Evolutionary conservation across 805 yeast genomes (phyloP).

Genomic region (Cyberlindnera euphorbiae): DNA sequence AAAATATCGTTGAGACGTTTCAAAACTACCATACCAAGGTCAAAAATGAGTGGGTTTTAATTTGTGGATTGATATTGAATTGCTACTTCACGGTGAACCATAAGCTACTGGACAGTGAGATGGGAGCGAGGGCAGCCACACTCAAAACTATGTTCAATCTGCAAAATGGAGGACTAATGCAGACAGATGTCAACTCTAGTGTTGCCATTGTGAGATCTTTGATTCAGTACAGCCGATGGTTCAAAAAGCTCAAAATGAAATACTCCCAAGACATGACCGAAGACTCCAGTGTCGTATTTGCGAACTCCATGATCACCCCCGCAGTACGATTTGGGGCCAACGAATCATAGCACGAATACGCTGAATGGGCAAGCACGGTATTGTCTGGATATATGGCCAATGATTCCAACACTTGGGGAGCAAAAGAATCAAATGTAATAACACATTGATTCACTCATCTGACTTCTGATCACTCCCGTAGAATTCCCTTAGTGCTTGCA

Average conservation of each 20-base stretch:
- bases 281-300: conserved; percentile 1
- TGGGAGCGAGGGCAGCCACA: conserved; percentile 46
- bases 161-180: conserved; percentile 49
- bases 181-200: conserved; percentile 49
- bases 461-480: too few relatives aligned
- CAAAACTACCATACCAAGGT: conserved; percentile 46
- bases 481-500: too few relatives aligned
- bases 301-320: conserved; percentile 30
- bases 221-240: conserved; percentile 59
- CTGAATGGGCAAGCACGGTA: conserved; percentile 3
- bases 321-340: conserved; percentile 20
- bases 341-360: not conserved
- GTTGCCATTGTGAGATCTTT: conserved; percentile 48
- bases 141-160: conserved; percentile 45
- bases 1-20: conserved; percentile 46
- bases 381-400: too few relatives aligned
- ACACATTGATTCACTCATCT: too few relatives aligned
- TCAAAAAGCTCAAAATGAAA: conserved; percentile 45
- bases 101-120: conserved; percentile 36
- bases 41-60: conserved; percentile 61
- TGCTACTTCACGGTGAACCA: conserved; percentile 53
- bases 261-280: conserved; percentile 30
- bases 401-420: too few relatives aligned
- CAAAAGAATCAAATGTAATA: too few relatives aligned
- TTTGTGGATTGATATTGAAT: conserved; percentile 61